Base-by-base conservation (phyloP, 257 asterid genomes). In the Handroanthus guayacan region DNA sequence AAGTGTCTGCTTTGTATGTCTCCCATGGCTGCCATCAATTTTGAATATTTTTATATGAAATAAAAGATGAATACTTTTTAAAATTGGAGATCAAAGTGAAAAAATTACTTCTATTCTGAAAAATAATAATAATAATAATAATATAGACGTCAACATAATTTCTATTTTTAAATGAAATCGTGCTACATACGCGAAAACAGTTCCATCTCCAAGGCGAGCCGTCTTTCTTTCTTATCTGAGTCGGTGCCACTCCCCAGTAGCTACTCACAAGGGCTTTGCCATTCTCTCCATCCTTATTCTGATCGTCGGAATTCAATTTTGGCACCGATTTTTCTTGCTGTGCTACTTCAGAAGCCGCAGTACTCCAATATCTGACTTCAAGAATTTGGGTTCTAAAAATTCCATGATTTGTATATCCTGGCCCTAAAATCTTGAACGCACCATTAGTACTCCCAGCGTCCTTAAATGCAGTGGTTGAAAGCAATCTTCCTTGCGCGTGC, bases 151-250 rank as follows among this genome's bases (percentile, higher is more conserved):
- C 1, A 18, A 16, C 5, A 18, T 11, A 18, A 54, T 54, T 5
- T 14, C 17, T 51, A 5, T 11, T 12, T 13, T 12, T 6, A 3
- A 25, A 25, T 25, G 31, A 25, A 25, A 25, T 25, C 39, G 9
- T 37, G 0, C 5, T 4, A 65, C 84, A 2, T 86, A 87, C 92
- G 87, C 96, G 85, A 69, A 91, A 91, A 66, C 75, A 74, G 39
- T 88, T 91, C 96, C 97, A 91, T 44, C 82, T 80, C 97, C 96
- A 91, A 0, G 91, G 88, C 3, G 96, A 77, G 11, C 97, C 97
- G 14, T 91, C 97, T 1, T 82, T 79, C 45, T 62, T 85, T 9
- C 82, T 79, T 41, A 86, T 5, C 82, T 75, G 73, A 10, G 89
- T 75, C 16, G 90, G 93, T 51, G 74, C 76, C 69, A 88, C 87